Percentiles rank a stretch among this genome's conserved stretches.
Conservation (phyloP, 1,284 basidiomycete genomes). For the Laetiporus sulphureus region DNA sequence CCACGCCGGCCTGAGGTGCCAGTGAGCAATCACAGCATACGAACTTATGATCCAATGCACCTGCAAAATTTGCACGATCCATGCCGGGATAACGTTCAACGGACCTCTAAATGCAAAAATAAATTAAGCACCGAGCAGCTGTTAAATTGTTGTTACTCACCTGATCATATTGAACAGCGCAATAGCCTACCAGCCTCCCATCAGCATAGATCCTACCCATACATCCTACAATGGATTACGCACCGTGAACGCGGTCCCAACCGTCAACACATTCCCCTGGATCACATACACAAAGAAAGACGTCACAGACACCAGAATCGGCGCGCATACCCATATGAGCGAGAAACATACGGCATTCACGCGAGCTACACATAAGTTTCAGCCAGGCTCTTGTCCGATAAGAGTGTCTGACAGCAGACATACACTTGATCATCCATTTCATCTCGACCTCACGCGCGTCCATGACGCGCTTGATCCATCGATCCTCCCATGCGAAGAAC, state of each 20-base stretch:
- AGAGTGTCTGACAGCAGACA: slow-evolving; percentile 10
- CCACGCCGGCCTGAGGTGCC: slow-evolving; percentile 57
- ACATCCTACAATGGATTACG: slow-evolving; percentile 14
- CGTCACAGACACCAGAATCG: slow-evolving; percentile 62
- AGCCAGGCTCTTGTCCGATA: background rate
- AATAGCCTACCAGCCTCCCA: slow-evolving; percentile 63
- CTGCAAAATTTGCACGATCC: slow-evolving; percentile 58
- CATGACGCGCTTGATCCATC: slow-evolving; percentile 60
- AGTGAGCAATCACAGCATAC: slow-evolving; percentile 5
- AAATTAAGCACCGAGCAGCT: background rate
- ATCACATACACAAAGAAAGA: slow-evolving; percentile 61
- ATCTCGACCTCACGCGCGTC: slow-evolving; percentile 57
- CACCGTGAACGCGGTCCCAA: slow-evolving; percentile 68
- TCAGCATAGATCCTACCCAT: too few relatives aligned
- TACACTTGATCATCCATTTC: slow-evolving; percentile 65
- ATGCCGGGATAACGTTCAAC: slow-evolving; percentile 63
- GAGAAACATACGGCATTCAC: slow-evolving; percentile 61
- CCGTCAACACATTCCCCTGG: slow-evolving; percentile 58
- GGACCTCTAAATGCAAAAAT: slow-evolving; percentile 37
- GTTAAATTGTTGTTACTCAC: slow-evolving; percentile 19
- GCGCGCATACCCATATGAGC: slow-evolving; percentile 57
- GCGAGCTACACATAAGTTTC: slow-evolving; percentile 36
- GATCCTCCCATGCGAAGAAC: slow-evolving; percentile 79
- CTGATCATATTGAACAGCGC: slow-evolving; percentile 68
- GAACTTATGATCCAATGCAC: slow-evolving; percentile 19